Evolutionary conservation across 2,329 filamentous ascomycete genomes (phyloP).

Genomic region (Fusarium staphyleae): DNA sequence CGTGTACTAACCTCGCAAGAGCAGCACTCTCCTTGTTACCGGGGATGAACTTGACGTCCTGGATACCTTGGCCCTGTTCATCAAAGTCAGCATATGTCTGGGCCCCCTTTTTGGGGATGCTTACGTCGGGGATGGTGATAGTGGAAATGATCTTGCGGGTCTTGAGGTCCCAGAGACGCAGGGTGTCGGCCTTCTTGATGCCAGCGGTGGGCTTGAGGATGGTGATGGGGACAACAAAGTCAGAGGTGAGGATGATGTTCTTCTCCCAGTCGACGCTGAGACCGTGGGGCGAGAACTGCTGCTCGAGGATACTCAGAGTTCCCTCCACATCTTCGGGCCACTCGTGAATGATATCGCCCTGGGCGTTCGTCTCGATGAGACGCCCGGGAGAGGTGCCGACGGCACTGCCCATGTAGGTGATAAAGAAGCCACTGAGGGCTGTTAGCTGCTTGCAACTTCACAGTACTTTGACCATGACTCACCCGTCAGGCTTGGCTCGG

Average conservation of each 20-base stretch:
- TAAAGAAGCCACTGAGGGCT: slow-evolving; percentile 59
- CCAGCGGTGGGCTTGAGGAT: slow-evolving; percentile 66
- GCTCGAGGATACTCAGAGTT: slow-evolving; percentile 62
- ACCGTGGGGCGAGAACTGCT: slow-evolving; percentile 69
- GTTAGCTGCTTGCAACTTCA: background rate
- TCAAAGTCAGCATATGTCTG: background rate
- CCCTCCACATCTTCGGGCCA: slow-evolving; percentile 64
- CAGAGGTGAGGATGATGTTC: slow-evolving; percentile 65
- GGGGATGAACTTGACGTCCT: slow-evolving; percentile 71
- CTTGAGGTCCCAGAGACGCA: slow-evolving; percentile 65
- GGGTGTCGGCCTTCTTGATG: slow-evolving; percentile 62
- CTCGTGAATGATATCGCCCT: slow-evolving; percentile 68
- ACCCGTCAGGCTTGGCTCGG: slow-evolving; percentile 66
- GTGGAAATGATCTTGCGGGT: slow-evolving; percentile 64
- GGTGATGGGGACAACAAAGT: slow-evolving; percentile 67
- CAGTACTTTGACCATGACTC: slow-evolving; percentile 3
- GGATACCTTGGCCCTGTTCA: slow-evolving; percentile 61
- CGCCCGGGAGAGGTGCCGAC: slow-evolving; percentile 65
- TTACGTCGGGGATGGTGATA: slow-evolving; percentile 64
- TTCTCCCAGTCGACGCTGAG: slow-evolving; percentile 64
- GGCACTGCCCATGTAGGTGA: slow-evolving; percentile 68
- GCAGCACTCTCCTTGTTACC: slow-evolving; percentile 65
- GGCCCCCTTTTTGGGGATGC: slow-evolving; percentile 2
- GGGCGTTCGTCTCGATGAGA: slow-evolving; percentile 65
- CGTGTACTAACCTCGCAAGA: slow-evolving; percentile 55